phyloP scores from a whole-genome alignment of 1,139 yeast genomes.

The Scheffersomyces cryptocercus region DNA sequence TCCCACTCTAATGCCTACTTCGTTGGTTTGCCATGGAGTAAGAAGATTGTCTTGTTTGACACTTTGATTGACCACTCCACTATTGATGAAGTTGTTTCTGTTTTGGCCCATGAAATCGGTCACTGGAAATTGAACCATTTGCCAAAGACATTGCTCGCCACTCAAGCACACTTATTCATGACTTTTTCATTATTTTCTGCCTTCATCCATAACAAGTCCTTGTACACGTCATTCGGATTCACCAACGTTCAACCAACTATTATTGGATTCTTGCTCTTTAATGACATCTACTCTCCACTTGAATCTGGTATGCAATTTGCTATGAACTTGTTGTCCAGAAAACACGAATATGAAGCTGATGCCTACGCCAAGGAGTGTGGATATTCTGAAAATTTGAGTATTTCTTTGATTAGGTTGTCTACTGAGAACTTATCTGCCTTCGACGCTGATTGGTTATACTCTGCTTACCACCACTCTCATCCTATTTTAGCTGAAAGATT shows the following conservation, averaged over 20 bases:
- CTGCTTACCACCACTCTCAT: slow-evolving; percentile 87
- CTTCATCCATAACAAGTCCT: slow-evolving; percentile 74
- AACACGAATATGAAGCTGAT: slow-evolving; percentile 92
- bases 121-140: slow-evolving; percentile 94
- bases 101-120: slow-evolving; percentile 95
- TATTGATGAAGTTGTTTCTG: slow-evolving; percentile 84
- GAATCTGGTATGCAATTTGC: slow-evolving; percentile 67
- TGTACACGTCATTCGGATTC: slow-evolving; percentile 82
- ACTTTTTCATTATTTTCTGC: slow-evolving; percentile 75
- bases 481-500: slow-evolving; percentile 91
- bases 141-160: slow-evolving; percentile 62
- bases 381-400: slow-evolving; percentile 64
- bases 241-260: slow-evolving; percentile 61
- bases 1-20: slow-evolving; percentile 96
- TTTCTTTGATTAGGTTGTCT: slow-evolving; percentile 72
- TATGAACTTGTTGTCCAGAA: slow-evolving; percentile 73
- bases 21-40: slow-evolving; percentile 94
- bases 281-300: slow-evolving; percentile 75
- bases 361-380: slow-evolving; percentile 77
- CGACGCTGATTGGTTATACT: slow-evolving; percentile 87
- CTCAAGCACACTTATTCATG: slow-evolving; percentile 64
- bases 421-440: slow-evolving; percentile 79
- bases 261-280: slow-evolving; percentile 76
- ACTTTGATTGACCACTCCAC: slow-evolving; percentile 82
- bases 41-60: slow-evolving; percentile 90